Conservation (phyloP, 2,329 filamentous ascomycete species). For the Xylariaceae sp. region DNA sequence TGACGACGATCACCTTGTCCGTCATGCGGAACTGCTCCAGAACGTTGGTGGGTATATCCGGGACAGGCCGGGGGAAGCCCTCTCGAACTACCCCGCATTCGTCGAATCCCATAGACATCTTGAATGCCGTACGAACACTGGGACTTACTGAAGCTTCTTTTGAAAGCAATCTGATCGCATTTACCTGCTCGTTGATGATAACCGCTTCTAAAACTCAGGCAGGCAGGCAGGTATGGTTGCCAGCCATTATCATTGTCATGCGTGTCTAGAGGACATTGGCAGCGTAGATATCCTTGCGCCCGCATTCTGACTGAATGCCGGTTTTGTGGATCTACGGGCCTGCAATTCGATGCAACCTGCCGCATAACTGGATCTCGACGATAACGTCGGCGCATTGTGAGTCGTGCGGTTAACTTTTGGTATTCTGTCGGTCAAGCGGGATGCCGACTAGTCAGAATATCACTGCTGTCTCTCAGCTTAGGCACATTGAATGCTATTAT, state of each 20-base stretch:
- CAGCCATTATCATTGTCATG: not conserved
- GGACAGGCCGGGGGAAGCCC: constrained; percentile 17
- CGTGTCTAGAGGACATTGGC: not conserved
- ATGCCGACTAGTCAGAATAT: not conserved
- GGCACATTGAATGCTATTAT: too few species aligned
- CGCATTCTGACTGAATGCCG: not conserved
- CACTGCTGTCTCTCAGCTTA: too few species aligned
- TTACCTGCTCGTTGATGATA: not conserved
- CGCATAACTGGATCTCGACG: not conserved
- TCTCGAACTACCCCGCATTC: constrained; percentile 19
- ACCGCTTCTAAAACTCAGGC: not conserved
- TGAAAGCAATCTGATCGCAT: too few species aligned
- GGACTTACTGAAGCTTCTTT: too few species aligned
- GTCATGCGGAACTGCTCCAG: constrained; percentile 19
- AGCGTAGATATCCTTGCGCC: not conserved
- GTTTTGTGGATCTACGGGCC: constrained; percentile 9
- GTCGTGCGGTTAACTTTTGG: constrained; percentile 1
- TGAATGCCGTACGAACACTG: not conserved
- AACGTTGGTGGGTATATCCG: constrained; percentile 15
- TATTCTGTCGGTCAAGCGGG: not conserved
- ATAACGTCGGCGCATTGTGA: not conserved
- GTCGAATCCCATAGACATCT: constrained; percentile 21
- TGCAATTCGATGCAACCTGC: not conserved
- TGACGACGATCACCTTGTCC: constrained; percentile 19
- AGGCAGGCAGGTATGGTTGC: not conserved